phyloP scores from a whole-genome alignment of 352 stramenopile genomes.

The Phytophthora chlamydospora region DNA sequence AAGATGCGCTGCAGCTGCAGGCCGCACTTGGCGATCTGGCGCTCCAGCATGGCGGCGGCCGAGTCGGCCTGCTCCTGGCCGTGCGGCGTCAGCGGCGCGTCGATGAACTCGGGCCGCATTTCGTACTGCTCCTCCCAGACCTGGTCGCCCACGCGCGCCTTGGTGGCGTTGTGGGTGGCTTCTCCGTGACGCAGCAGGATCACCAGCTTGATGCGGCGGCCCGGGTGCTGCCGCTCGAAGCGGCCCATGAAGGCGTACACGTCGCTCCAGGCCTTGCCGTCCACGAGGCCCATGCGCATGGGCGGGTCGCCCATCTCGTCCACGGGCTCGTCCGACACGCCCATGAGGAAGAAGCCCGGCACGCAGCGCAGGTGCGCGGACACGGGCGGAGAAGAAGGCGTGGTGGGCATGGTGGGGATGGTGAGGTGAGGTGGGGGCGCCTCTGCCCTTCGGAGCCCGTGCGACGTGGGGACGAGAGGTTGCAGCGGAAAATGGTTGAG shows the following conservation, averaged over 20 bases:
- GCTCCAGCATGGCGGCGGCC: slow-evolving; percentile 43
- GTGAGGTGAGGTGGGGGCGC: too few species aligned
- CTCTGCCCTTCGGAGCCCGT: too few species aligned
- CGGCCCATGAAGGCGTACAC: slow-evolving; percentile 42
- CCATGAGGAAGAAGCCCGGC: slow-evolving; percentile 54
- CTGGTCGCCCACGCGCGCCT: slow-evolving; percentile 53
- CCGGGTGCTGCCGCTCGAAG: slow-evolving; percentile 29
- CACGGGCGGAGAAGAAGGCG: slow-evolving; percentile 3
- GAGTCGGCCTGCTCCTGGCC: slow-evolving; percentile 48
- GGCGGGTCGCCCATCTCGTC: slow-evolving; percentile 41
- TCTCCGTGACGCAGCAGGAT: slow-evolving; percentile 74
- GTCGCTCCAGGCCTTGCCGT: slow-evolving; percentile 47
- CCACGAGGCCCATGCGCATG: slow-evolving; percentile 48
- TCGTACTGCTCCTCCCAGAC: slow-evolving; percentile 61
- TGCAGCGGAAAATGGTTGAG: slow-evolving; percentile 23
- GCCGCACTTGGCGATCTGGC: slow-evolving; percentile 48
- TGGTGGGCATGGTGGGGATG: background rate
- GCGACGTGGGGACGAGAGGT: slow-evolving; percentile 21
- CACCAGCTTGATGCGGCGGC: slow-evolving; percentile 49
- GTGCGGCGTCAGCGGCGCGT: slow-evolving; percentile 57
- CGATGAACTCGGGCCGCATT: slow-evolving; percentile 56
- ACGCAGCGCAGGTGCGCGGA: slow-evolving; percentile 33
- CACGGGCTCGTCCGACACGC: slow-evolving; percentile 35
- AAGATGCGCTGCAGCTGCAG: slow-evolving; percentile 63
- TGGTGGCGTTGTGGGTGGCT: slow-evolving; percentile 71